These are phyloP conservation scores for Cetraspora pellucida DNA, from an alignment of 192 early-diverging fungal species.

Conservation along the genomic window DNA sequence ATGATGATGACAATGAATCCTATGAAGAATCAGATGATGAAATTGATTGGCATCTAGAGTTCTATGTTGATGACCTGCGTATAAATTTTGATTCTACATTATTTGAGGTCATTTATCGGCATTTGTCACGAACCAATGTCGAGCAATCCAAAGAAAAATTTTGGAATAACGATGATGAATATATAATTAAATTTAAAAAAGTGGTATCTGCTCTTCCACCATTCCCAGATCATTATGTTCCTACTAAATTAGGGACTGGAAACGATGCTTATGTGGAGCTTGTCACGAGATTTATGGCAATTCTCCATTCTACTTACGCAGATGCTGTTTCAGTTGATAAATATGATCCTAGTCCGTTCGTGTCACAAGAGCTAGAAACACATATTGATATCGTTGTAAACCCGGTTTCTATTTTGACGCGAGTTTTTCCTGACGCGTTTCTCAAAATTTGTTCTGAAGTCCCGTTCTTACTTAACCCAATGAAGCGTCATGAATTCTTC, in stretches of 20 bases:
- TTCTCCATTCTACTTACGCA: neutral
- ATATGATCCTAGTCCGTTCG: neutral
- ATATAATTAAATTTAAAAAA: constrained; percentile 61
- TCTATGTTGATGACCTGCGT: constrained; percentile 53
- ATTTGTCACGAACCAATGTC: constrained; percentile 21
- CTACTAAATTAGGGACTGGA: neutral
- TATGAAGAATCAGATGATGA: neutral
- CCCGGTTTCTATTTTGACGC: neutral
- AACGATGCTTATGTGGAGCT: neutral
- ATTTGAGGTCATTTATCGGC: constrained; percentile 66
- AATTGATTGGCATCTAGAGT: constrained; percentile 59
- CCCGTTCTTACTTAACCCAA: neutral
- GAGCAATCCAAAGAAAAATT: neutral
- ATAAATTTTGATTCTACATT: constrained; percentile 61
- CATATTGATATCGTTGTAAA: neutral
- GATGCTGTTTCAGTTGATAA: neutral
- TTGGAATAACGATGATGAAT: neutral
- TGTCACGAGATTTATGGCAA: neutral
- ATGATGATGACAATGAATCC: too few relatives aligned
- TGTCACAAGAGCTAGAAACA: neutral
- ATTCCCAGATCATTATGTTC: neutral
- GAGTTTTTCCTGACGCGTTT: neutral
- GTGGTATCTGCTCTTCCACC: constrained; percentile 43
- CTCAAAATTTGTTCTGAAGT: neutral
- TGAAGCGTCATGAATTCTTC: neutral